phyloP scores from a whole-genome alignment of 1,284 basidiomycete genomes.

The Ceratobasidium sp. region DNA sequence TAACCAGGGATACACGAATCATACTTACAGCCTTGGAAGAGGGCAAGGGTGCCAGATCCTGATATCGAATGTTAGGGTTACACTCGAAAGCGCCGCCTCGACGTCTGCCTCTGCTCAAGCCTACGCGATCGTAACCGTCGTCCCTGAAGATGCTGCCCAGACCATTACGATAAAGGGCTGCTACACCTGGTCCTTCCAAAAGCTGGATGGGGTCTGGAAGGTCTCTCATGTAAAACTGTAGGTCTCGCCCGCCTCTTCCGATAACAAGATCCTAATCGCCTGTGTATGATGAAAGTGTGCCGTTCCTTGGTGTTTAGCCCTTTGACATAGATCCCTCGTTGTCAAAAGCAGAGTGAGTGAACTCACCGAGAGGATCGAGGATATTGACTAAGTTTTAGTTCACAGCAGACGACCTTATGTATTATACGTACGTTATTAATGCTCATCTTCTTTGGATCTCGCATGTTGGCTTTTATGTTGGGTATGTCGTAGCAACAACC shows the following conservation, averaged over 20 bases:
- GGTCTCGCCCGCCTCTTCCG: background rate
- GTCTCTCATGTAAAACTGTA: slow-evolving; percentile 30
- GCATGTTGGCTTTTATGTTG: no score
- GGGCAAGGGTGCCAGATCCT: slow-evolving; percentile 29
- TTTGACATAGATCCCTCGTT: background rate
- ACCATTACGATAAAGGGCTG: slow-evolving; percentile 12
- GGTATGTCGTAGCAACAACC: no score
- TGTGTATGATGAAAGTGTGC: background rate
- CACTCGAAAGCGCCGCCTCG: background rate
- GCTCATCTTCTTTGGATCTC: no score
- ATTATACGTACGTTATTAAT: no score
- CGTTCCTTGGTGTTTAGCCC: slow-evolving; percentile 4
- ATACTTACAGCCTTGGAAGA: slow-evolving; percentile 12
- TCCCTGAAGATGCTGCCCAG: slow-evolving; percentile 24
- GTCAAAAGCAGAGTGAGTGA: no score
- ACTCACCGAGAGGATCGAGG: no score
- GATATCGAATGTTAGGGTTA: slow-evolving; percentile 31
- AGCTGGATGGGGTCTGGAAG: slow-evolving; percentile 35
- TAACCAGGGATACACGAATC: background rate
- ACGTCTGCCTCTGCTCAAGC: slow-evolving; percentile 12
- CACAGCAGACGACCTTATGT: no score
- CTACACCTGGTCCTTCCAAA: slow-evolving; percentile 30
- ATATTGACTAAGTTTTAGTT: no score
- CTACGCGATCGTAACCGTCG: slow-evolving; percentile 4
- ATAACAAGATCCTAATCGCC: background rate